phyloP scores from a whole-genome alignment of 495 filamentous ascomycete genomes.

The Xylaria intraflava region DNA sequence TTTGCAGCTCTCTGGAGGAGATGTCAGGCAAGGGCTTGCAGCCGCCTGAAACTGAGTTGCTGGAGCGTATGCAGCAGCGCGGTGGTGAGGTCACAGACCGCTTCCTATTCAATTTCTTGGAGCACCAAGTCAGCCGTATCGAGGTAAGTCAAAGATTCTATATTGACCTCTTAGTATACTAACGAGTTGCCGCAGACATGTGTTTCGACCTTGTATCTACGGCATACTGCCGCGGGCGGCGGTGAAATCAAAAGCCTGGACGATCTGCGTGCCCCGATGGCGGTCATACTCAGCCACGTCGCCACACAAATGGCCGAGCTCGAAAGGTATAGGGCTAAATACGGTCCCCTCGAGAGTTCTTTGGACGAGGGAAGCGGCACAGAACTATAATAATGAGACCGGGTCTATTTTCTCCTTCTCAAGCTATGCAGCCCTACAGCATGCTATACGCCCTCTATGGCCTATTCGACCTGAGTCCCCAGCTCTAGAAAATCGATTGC shows the following conservation, averaged over 20 bases:
- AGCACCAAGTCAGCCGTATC: conserved; percentile 89
- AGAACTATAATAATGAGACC: conserved; percentile 22
- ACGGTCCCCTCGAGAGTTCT: conserved; percentile 28
- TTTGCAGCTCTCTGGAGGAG: conserved; percentile 79
- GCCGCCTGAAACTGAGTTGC: conserved; percentile 69
- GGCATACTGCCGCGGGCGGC: conserved; percentile 51
- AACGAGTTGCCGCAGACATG: conserved; percentile 42
- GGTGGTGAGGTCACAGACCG: conserved; percentile 83
- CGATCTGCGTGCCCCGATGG: conserved; percentile 47
- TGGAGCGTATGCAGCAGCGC: conserved; percentile 74
- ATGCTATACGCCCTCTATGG: conserved; percentile 7
- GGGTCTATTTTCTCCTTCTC: background rate
- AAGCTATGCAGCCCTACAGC: background rate
- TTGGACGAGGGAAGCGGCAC: conserved; percentile 24
- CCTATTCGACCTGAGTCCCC: background rate
- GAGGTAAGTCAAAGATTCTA: conserved; percentile 56
- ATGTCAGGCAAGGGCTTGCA: conserved; percentile 50
- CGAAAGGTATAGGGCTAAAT: conserved; percentile 41
- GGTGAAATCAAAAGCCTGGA: conserved; percentile 32
- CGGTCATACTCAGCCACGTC: conserved; percentile 36
- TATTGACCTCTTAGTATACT: conserved; percentile 2
- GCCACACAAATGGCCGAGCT: conserved; percentile 40
- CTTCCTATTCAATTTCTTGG: conserved; percentile 78
- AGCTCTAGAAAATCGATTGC: background rate
- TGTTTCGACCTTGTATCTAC: conserved; percentile 57